Percentiles rank a stretch among this genome's conserved stretches.
Conservation (phyloP, 1,284 basidiomycete species). For the Marasmius sp. region DNA sequence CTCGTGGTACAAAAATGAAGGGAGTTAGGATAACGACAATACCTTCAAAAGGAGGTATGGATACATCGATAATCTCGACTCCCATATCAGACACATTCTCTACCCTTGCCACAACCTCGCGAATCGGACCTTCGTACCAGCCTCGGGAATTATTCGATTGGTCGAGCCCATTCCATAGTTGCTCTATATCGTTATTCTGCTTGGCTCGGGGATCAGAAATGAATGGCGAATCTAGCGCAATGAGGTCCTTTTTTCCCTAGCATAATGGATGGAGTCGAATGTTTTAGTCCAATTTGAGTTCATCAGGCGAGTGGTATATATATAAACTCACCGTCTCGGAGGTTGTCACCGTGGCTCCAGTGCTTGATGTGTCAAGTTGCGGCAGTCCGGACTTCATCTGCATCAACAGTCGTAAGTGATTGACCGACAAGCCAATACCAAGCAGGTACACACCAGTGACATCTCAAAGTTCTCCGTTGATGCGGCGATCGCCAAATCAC, state of each 20-base stretch:
- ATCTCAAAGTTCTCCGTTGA: conserved; percentile 38
- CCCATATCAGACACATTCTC: conserved; percentile 34
- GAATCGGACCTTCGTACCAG: conserved; percentile 61
- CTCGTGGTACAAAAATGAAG: conserved; percentile 5
- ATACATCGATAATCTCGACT: conserved; percentile 50
- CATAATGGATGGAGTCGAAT: too few species aligned
- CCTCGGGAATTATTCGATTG: conserved; percentile 51
- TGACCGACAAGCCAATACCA: conserved; percentile 10
- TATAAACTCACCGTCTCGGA: conserved; percentile 4
- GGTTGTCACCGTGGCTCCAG: neutral
- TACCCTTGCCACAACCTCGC: conserved; percentile 49
- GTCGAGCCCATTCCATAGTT: conserved; percentile 52
- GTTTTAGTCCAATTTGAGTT: neutral
- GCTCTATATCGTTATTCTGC: conserved; percentile 48
- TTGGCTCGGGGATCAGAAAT: conserved; percentile 39
- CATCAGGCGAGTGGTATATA: neutral
- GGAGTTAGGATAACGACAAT: conserved; percentile 20
- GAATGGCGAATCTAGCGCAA: conserved; percentile 70
- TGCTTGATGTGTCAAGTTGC: conserved; percentile 5
- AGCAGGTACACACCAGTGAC: neutral
- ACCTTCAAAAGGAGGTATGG: conserved; percentile 61
- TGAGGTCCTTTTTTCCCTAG: conserved; percentile 50
- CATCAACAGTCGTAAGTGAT: neutral
- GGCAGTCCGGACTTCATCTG: conserved; percentile 4
- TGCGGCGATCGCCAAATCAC: conserved; percentile 54